phyloP scores from a whole-genome alignment of 202 grass and related monocot species.

The Hordeum pubiflorum region DNA sequence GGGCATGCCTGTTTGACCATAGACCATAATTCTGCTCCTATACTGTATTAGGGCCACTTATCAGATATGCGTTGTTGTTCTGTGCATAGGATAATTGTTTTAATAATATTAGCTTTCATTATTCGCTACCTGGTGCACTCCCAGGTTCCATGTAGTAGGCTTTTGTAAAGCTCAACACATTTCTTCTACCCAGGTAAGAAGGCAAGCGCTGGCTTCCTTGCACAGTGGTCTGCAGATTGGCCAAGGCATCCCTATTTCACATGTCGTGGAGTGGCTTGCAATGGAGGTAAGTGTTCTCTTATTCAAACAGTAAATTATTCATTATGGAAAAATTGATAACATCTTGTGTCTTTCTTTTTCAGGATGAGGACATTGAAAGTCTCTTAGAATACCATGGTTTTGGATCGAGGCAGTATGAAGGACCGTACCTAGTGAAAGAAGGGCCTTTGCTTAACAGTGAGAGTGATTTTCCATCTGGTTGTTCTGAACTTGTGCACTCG shows the following conservation, averaged over 20 bases:
- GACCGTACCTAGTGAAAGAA: constrained; percentile 75
- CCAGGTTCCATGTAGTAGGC: constrained; percentile 14
- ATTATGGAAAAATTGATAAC: not conserved
- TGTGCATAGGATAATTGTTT: not conserved
- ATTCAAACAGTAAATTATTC: constrained; percentile 13
- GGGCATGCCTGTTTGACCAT: not conserved
- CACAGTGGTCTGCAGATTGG: constrained; percentile 68
- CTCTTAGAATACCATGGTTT: constrained; percentile 78
- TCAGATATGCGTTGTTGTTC: not conserved
- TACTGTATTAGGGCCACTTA: not conserved
- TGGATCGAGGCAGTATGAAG: constrained; percentile 71
- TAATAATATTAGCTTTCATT: not conserved
- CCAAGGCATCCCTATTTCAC: constrained; percentile 85
- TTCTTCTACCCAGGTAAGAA: constrained; percentile 66
- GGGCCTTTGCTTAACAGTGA: constrained; percentile 68
- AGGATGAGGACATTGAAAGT: constrained; percentile 66
- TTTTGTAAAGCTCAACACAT: constrained; percentile 32
- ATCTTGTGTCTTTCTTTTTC: constrained; percentile 15
- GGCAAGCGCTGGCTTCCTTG: constrained; percentile 75
- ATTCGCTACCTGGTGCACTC: not conserved
- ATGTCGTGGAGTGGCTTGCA: constrained; percentile 65
- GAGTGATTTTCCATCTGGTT: constrained; percentile 50
- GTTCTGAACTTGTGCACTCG: constrained; percentile 57
- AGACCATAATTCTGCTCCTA: constrained; percentile 1
- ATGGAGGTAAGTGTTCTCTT: constrained; percentile 68